These are phyloP conservation scores for Xerocomus amazonicus DNA, from an alignment of 1,284 basidiomycete species.

Conservation along the genomic window DNA sequence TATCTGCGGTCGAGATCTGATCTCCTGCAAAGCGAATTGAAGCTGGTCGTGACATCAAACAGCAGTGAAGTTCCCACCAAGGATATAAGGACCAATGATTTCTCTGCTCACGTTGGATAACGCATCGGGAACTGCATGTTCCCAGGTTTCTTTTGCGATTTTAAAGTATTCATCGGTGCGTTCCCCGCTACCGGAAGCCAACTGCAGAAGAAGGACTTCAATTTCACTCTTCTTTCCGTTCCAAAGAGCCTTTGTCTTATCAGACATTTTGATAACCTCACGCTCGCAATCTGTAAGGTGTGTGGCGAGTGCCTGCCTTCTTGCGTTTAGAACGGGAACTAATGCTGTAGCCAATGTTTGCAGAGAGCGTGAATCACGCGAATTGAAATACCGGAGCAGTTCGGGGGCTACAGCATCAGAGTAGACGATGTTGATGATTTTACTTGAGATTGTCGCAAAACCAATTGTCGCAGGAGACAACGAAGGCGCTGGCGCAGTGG, in stretches of 20 bases:
- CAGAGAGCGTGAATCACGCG: conserved; percentile 47
- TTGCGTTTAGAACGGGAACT: conserved; percentile 46
- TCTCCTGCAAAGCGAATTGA: conserved; percentile 46
- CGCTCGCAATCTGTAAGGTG: conserved; percentile 52
- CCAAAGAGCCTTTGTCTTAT: conserved; percentile 61
- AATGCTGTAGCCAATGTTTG: conserved; percentile 38
- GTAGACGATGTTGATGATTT: conserved; percentile 66
- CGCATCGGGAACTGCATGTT: conserved; percentile 40
- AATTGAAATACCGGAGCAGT: conserved; percentile 47
- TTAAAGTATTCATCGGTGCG: conserved; percentile 38
- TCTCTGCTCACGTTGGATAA: conserved; percentile 50
- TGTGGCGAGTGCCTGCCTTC: conserved; percentile 49
- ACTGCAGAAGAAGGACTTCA: conserved; percentile 44
- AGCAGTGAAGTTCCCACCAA: conserved; percentile 49
- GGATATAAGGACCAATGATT: conserved; percentile 66
- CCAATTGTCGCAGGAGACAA: conserved; percentile 81
- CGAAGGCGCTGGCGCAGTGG: conserved; percentile 68
- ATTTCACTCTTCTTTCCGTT: conserved; percentile 47
- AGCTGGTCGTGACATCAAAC: neutral
- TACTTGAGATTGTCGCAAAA: conserved; percentile 53
- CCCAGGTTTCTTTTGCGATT: conserved; percentile 41
- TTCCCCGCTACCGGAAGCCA: conserved; percentile 42
- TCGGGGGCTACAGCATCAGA: conserved; percentile 53
- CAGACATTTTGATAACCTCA: conserved; percentile 49
- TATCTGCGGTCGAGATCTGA: conserved; percentile 75